phyloP scores from a whole-genome alignment of 305 asterid species.

The Salvia sclarea region DNA sequence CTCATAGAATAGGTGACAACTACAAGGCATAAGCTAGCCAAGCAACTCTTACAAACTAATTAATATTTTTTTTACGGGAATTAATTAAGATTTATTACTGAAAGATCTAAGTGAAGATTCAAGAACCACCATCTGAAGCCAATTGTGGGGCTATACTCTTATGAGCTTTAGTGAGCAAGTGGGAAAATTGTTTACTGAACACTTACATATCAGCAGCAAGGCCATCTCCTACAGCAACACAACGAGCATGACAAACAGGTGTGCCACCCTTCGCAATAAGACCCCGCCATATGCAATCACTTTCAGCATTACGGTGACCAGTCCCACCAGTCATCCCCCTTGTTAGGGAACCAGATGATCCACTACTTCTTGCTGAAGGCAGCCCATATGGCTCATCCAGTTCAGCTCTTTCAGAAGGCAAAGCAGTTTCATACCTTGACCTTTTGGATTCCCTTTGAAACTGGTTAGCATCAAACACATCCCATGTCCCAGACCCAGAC shows the following conservation, averaged over 20 bases:
- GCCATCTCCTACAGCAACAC: slow-evolving; percentile 83
- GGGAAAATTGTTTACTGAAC: slow-evolving; percentile 10
- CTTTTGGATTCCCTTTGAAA: slow-evolving; percentile 80
- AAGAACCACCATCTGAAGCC: slow-evolving; percentile 30
- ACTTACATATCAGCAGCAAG: slow-evolving; percentile 77
- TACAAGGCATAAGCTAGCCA: slow-evolving; percentile 3
- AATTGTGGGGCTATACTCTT: slow-evolving; percentile 2
- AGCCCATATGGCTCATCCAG: slow-evolving; percentile 52
- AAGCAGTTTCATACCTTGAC: slow-evolving; percentile 62
- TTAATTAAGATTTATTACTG: neutral
- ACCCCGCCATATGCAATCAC: slow-evolving; percentile 85
- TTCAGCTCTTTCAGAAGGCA: slow-evolving; percentile 49
- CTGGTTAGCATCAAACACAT: slow-evolving; percentile 64
- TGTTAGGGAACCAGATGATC: slow-evolving; percentile 43
- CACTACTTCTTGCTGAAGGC: slow-evolving; percentile 39
- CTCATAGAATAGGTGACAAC: neutral
- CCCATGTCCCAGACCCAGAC: slow-evolving; percentile 63
- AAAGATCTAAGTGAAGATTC: slow-evolving; percentile 7
- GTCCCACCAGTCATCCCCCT: slow-evolving; percentile 42
- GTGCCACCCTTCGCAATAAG: slow-evolving; percentile 94
- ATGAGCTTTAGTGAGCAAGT: slow-evolving; percentile 18
- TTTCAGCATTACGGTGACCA: slow-evolving; percentile 52
- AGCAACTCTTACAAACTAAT: slow-evolving; percentile 19
- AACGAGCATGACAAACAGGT: slow-evolving; percentile 91
- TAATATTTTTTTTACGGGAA: too few relatives aligned